Base-by-base conservation (phyloP, 2,329 filamentous ascomycete species). In the Westerdykella aurantiaca region DNA sequence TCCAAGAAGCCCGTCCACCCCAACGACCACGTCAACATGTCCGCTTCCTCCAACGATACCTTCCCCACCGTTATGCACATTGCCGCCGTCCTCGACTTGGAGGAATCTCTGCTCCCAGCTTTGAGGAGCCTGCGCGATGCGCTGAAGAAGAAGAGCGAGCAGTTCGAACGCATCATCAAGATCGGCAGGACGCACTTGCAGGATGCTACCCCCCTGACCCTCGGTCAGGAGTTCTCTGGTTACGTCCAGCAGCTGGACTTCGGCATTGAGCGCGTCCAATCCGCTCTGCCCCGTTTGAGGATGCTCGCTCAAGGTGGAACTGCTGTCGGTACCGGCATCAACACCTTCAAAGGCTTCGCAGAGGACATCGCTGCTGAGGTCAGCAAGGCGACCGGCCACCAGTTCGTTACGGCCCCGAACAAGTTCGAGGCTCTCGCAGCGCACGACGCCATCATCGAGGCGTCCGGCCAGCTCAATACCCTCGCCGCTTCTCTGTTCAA, bases 1-100 rank as follows among this genome's bases (percentile, higher is more conserved):
- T 84, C 77, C 80, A 97, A 97, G 84, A 95, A 94, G 78, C 93
- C 93, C 22, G 93, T 98, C 53, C 93, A 98, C 75, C 93, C 93
- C 63, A 98, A 97, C 73, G 93, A 98, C 76, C 93, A 98, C 71
- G 93, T 98, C 72, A 98, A 98, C 81, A 95, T 95, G 82, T 94
- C 87, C 54, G 93, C 93, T 58, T 96, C 89, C 39, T 97, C 93
- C 63, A 98, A 98, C 77, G 93, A 98, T 69, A 96, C 91, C 58
- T 98, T 98, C 81, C 93, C 93, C 34, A 97, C 93, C 55, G 93
- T 96, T 68, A 98, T 98, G 93, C 93, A 97, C 78, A 96, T 98
- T 67, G 91, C 93, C 48, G 91, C 91, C 51, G 90, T 97, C 39
- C 80, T 97, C 48, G 93, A 97, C 71, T 79, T 96, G 48, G 89